A percentile compares a stretch with the other conserved stretches of the same genome.
Evolutionary conservation across 768 basidiomycete species (phyloP).

Genomic region (Russula abietina): DNA sequence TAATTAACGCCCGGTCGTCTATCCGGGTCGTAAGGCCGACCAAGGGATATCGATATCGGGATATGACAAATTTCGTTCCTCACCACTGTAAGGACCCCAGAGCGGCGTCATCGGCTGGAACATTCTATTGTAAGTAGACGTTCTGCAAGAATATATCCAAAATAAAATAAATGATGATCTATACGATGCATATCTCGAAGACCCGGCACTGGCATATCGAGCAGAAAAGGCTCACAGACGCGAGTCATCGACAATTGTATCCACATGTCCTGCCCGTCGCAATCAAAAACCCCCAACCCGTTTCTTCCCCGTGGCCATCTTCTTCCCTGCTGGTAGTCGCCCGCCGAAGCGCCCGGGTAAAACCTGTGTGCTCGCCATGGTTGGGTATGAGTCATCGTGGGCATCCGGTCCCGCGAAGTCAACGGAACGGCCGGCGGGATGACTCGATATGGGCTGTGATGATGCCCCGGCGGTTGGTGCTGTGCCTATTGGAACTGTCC

Average conservation of each 20-base stretch:
- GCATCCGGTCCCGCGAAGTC: neutral
- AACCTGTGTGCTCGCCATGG: slow-evolving; percentile 60
- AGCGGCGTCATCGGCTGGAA: neutral
- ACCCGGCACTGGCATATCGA: neutral
- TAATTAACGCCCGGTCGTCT: neutral
- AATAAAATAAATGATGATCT: neutral
- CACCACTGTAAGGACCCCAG: too few relatives aligned
- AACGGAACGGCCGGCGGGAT: neutral
- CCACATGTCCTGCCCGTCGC: neutral
- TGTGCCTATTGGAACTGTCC: too few relatives aligned
- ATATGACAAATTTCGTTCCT: neutral
- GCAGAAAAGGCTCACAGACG: neutral
- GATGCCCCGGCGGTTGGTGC: neutral
- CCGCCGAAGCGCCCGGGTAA: slow-evolving; percentile 69
- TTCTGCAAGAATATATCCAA: neutral
- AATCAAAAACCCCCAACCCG: slow-evolving; percentile 68
- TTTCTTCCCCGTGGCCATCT: slow-evolving; percentile 45
- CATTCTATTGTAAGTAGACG: neutral
- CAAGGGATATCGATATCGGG: neutral
- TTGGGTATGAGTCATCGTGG: slow-evolving; percentile 1
- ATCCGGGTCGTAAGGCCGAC: too few relatives aligned
- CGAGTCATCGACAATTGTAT: neutral
- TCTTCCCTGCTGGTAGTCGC: slow-evolving; percentile 43
- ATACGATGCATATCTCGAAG: neutral
- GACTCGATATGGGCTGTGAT: neutral